Base-by-base conservation (phyloP, 345 rosid species). In the Kernera saxatilis region DNA sequence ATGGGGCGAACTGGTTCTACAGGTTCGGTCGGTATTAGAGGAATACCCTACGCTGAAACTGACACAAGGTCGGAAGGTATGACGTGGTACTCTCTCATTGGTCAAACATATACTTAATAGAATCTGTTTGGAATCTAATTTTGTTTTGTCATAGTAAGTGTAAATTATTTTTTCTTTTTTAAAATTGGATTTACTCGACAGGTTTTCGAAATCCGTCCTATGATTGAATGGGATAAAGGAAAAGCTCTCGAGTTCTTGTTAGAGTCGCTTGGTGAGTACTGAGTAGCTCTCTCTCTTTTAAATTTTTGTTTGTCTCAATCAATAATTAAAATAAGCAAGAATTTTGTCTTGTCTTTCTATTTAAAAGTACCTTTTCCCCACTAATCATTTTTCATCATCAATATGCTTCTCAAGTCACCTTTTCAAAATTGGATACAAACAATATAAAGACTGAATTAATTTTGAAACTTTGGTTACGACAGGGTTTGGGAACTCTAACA, bases 211-310 rank as follows among this genome's bases (percentile, higher is more conserved):
- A 86, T 94, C 52, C 91, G 99, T 17, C 97, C 99, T 8, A 81
- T 73, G 6, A 94, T 91, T 65, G 83, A 91, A 72, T 94, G 97
- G 99, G 89, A 94, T 80, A 91, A 94, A 77, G 97, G 99, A 43
- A 89, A 87, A 76, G 97, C 99, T 51, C 93, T 94, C 59, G 97
- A 89, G 69, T 91, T 91, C 81, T 81, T 94, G 81, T 61, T 94
- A 39, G 93, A 89, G 70, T 81, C 95, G 48, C 87, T 91, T 27
- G 99, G 99, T 93, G 35, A 88, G 87, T 75, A 69, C 36, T 19
- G 11, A 52, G 15, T 35, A 9, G 43, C n/a, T 43, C 49, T 36
- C 44, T 25, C 25, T 18, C 33, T 21, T 9, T 51, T 26, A 12
- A 39, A 46, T 23, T 3, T 2, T 3, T 9, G 0, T 23, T 9